Evolutionary conservation across 805 yeast genomes (phyloP), one percentile per base, ranked within the genome.

Genomic region (Metschnikowia noctiluminum): DNA sequence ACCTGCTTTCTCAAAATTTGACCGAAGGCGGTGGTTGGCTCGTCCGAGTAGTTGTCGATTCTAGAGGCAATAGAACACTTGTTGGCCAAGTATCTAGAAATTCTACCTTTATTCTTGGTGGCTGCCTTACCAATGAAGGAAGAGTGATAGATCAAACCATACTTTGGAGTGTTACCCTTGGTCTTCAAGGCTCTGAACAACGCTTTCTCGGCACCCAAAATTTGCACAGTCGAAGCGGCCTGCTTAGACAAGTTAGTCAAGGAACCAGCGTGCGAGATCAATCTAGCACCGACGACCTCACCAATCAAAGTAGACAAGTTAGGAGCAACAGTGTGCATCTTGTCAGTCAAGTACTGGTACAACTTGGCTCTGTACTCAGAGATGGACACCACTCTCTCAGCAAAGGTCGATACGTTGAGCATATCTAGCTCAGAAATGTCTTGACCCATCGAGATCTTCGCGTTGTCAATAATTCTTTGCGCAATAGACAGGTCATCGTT

Each of bases 1-100:
- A 94, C 98, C 80, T 94, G 99, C 71, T 88, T 82, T 80, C 89
- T 91, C 71, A 94, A 82, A 48, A 91, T 85, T 61, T 81, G 78
- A 69, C 99, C 99, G 62, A 94, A 94, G 45, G 82, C 88, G 54
- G 85, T 87, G 40, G 89, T 78, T 63, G 99, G 97, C 68, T 85
- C 88, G 68, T 94, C 99, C 49, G 97, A 86, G 73, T 89, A 94
- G 77, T 89, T 89, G 76, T 94, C 99, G 64, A 94, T 92, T 81
- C 99, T 89, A 45, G 97, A 89, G 52, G 99, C 99, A 75, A 94
- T 92, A 38, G 99, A 87, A 82, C 98, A 92, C 76, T 94, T 94
- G 86, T 94, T 94, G 58, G 99, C 99, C 73, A 94, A 79, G 76
- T 91, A 94, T 77, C 99, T 87, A 43, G 99, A 92, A 60, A 94